Conservation (phyloP, 225 moss, liverwort and hornwort species). For the Pseudoscleropodium purum region DNA sequence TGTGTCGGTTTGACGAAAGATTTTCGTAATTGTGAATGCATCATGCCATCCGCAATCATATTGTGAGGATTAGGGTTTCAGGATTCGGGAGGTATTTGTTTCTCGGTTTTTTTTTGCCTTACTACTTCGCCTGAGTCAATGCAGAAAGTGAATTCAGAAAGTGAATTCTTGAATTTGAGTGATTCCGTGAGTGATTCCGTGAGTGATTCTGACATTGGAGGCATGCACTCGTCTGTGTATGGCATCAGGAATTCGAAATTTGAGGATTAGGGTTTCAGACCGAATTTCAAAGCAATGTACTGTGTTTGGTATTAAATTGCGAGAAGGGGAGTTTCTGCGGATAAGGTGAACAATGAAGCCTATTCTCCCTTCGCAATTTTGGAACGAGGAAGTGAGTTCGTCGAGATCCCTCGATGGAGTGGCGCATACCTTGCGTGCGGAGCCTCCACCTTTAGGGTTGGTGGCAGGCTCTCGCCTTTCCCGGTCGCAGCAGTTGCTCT, state of each 20-base stretch:
- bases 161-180: not conserved
- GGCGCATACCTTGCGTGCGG: slow-evolving; percentile 47
- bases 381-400: slow-evolving; percentile 93
- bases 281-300: not conserved
- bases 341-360: slow-evolving; percentile 40
- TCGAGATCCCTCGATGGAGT: slow-evolving; percentile 75
- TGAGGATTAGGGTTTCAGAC: not conserved
- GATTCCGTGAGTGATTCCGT: not conserved
- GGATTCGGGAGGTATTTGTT: not conserved
- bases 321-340: not conserved
- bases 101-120: not conserved
- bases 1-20: not conserved
- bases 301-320: not conserved
- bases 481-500: slow-evolving; percentile 80
- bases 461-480: slow-evolving; percentile 70
- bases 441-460: slow-evolving; percentile 72
- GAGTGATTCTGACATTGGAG: not conserved
- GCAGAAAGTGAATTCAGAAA: not conserved
- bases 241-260: not conserved
- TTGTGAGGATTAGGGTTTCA: not conserved
- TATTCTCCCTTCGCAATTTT: slow-evolving; percentile 73
- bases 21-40: not conserved
- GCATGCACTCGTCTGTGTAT: not conserved
- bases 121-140: not conserved
- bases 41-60: not conserved